Evolutionary conservation across 176 grass and related monocot species (phyloP).

Genomic region (Avena atlantica): DNA sequence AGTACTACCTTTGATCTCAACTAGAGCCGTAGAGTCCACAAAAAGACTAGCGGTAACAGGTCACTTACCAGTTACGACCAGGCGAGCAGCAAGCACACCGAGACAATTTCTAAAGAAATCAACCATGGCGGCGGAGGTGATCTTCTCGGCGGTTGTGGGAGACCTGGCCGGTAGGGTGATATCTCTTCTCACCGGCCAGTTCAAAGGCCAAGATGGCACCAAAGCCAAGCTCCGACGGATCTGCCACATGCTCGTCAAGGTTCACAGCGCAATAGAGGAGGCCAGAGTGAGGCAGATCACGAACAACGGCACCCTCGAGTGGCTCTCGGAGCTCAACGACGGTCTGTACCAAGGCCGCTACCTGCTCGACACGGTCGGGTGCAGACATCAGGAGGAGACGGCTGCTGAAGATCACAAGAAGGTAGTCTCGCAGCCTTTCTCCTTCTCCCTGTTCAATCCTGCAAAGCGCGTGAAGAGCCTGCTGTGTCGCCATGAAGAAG

Average conservation of each 20-base stretch:
- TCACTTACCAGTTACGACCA: neutral
- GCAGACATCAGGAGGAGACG: neutral
- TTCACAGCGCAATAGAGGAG: constrained; percentile 39
- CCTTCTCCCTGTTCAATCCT: constrained; percentile 23
- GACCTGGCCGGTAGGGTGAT: constrained; percentile 29
- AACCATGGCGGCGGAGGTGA: constrained; percentile 17
- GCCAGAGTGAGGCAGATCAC: constrained; percentile 37
- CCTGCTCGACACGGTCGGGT: constrained; percentile 18
- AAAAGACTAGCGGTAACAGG: neutral
- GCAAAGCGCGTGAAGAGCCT: constrained; percentile 29
- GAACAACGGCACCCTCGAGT: constrained; percentile 21
- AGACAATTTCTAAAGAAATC: neutral
- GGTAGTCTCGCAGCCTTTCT: neutral
- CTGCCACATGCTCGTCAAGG: constrained; percentile 20
- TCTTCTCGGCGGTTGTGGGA: constrained; percentile 11
- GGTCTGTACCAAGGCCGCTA: constrained; percentile 23
- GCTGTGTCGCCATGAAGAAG: neutral
- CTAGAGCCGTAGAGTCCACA: neutral
- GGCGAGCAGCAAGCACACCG: neutral
- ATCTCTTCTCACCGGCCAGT: neutral
- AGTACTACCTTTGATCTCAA: neutral
- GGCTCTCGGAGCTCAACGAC: constrained; percentile 33
- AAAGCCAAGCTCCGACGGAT: constrained; percentile 31
- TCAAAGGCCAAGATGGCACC: neutral
- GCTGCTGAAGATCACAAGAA: neutral